phyloP scores from a whole-genome alignment of 2,329 filamentous ascomycete species.

The Fusarium liriodendri region DNA sequence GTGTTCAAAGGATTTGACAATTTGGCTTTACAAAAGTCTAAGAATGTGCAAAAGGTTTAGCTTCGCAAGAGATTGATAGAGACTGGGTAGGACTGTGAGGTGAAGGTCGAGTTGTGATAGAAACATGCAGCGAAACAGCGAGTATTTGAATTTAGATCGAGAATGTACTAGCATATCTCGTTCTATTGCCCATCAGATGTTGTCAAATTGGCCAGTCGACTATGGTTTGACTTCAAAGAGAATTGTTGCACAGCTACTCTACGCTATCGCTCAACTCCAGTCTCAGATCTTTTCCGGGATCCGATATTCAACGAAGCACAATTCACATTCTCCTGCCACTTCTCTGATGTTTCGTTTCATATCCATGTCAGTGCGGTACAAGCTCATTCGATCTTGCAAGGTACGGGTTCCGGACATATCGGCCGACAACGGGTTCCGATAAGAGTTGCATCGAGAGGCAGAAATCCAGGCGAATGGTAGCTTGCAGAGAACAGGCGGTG shows the following conservation, averaged over 20 bases:
- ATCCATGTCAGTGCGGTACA: background rate
- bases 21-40: background rate
- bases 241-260: background rate
- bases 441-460: background rate
- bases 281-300: conserved; percentile 2
- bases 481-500: background rate
- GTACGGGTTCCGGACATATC: conserved; percentile 12
- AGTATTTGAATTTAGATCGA: background rate
- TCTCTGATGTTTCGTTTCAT: background rate
- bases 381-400: background rate
- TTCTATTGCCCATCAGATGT: background rate
- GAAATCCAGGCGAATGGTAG: background rate
- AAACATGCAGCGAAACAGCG: background rate
- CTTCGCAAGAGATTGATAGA: background rate
- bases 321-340: background rate
- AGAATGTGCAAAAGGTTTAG: background rate
- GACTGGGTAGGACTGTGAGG: background rate
- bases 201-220: background rate
- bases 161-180: background rate
- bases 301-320: background rate
- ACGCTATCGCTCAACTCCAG: background rate
- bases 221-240: background rate
- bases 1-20: background rate
- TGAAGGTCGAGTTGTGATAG: background rate
- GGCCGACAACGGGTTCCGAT: conserved; percentile 8